Base-by-base conservation (phyloP, 495 filamentous ascomycete genomes). In the Penicillium longicatenatum region DNA sequence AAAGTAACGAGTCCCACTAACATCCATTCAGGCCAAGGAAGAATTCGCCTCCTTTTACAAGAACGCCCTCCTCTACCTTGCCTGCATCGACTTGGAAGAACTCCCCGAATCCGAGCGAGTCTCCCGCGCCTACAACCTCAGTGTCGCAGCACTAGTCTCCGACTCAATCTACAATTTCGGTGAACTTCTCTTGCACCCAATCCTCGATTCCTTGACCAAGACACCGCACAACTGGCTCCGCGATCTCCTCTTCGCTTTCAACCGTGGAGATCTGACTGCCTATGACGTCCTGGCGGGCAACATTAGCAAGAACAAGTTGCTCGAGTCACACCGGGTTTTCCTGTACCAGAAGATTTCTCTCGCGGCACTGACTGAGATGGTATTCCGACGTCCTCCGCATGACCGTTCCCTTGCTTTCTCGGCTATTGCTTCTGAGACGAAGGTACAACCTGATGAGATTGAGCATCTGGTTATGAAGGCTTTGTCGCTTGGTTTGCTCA, bases 391-490 rank as follows among this genome's bases (percentile, higher is more conserved):
- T 26, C 92, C 95, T 14, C 94, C 94, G 16, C 94, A 98, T 70
- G 91, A 97, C 79, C 89, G 94, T 58, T 87, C 92, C 54, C 90
- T 99, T 86, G 87, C 88, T 19, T 99, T 99, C 72, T 75, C 75
- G 43, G 89, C 90, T 17, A 97, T 99, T 63, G 83, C 87, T 8
- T 79, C 87, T 57, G 94, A 98, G 79, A 99, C 94, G 8, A 95
- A 96, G 71, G 94, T 99, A 43, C 81, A 85, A 65, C 83, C 86
- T 14, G 84, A 91, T 62, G 92, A 97, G 76, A 97, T 98, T 58
- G 94, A 99, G 81, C 93, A 97, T 67, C 75, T 99, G 51, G 87
- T 99, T 66, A 99, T 99, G 94, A 97, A 96, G 83, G 95, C 94
- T 47, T 75, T 99, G 64, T 96, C 92, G 62, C 73, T 98, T 65